A percentile compares a stretch with the other conserved stretches of the same genome.
phyloP scores from a whole-genome alignment of 257 asterid genomes.

The Solanum medicagineum region DNA sequence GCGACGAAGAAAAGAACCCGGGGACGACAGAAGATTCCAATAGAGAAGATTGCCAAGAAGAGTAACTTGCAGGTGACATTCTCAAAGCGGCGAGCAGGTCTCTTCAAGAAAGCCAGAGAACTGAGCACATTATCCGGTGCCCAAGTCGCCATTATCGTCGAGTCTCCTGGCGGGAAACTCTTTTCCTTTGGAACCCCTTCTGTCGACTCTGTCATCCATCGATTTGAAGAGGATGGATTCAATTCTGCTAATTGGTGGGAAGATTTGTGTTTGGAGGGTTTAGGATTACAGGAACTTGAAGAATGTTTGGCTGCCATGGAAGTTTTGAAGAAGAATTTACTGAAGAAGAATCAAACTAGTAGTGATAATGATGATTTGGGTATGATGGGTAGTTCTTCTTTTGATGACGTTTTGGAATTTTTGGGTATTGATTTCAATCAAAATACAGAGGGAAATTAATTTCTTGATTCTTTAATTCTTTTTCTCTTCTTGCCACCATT shows the following conservation, averaged over 20 bases:
- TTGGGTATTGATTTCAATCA: not conserved
- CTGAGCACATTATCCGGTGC: not conserved
- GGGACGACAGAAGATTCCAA: not conserved
- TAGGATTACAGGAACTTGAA: not conserved
- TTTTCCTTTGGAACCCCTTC: not conserved
- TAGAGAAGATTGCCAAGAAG: not conserved
- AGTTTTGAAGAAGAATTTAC: not conserved
- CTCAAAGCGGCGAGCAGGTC: not conserved
- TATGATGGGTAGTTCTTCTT: not conserved
- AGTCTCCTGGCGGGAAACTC: not conserved
- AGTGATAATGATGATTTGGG: not conserved
- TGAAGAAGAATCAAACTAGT: not conserved
- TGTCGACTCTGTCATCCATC: not conserved
- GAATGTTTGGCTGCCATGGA: not conserved
- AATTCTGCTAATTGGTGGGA: not conserved
- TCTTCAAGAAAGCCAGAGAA: not conserved
- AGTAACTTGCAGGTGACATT: not conserved
- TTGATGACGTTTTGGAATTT: too few species aligned
- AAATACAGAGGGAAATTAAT: not conserved
- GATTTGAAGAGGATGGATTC: not conserved
- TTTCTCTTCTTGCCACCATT: not conserved
- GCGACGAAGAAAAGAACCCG: not conserved
- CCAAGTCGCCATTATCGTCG: not conserved
- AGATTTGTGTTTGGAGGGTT: not conserved
- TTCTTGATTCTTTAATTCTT: not conserved